Conservation (phyloP, 768 basidiomycete genomes). For the Austroboletus festivus region DNA sequence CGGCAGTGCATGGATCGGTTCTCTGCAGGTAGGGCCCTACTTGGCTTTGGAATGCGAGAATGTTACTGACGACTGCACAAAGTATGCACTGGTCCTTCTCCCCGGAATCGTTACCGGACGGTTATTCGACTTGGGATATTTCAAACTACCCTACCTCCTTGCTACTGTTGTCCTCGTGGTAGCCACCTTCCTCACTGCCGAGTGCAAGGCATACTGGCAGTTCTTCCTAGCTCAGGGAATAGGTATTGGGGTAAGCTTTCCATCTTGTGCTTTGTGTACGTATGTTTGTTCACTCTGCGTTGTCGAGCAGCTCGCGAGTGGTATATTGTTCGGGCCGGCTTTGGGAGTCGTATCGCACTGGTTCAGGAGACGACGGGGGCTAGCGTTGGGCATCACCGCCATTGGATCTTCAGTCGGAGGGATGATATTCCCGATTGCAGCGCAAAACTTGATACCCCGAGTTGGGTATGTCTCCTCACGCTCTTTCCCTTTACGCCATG, state of each 20-base stretch:
- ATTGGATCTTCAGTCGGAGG: conserved; percentile 70
- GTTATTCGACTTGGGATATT: conserved; percentile 71
- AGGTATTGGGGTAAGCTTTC: conserved; percentile 52
- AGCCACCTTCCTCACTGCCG: conserved; percentile 59
- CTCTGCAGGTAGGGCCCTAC: conserved; percentile 49
- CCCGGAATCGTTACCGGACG: conserved; percentile 63
- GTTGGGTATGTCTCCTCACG: conserved; percentile 45
- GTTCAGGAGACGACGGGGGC: conserved; percentile 57
- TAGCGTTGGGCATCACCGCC: conserved; percentile 61
- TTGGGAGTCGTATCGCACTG: conserved; percentile 65
- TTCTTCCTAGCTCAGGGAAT: conserved; percentile 74
- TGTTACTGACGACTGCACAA: not conserved
- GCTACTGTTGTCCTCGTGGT: conserved; percentile 49
- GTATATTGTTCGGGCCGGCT: conserved; percentile 61
- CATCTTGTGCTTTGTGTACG: too few species aligned
- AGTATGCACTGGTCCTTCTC: conserved; percentile 64
- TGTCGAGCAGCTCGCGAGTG: conserved; percentile 36
- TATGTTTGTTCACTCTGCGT: not conserved
- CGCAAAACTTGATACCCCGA: conserved; percentile 49
- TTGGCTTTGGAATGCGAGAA: not conserved
- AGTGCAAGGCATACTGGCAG: conserved; percentile 76
- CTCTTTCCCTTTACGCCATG: not conserved
- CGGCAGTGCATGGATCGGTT: conserved; percentile 78
- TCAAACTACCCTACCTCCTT: conserved; percentile 46
- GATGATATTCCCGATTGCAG: conserved; percentile 59